Conservation (phyloP, 768 basidiomycete species). For the Boletus subcaerulescens region DNA sequence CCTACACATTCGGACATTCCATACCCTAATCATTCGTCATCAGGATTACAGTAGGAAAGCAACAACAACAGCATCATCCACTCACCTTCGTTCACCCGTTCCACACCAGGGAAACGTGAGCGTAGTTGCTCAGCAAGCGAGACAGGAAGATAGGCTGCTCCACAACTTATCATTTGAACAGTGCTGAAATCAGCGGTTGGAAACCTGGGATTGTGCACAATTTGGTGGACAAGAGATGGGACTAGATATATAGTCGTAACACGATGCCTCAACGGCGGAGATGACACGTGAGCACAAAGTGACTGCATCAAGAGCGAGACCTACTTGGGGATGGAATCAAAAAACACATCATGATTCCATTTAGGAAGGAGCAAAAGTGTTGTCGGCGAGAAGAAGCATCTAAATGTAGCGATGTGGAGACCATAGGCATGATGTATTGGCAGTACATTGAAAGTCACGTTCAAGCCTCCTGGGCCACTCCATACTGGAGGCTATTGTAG, state of each 20-base stretch:
- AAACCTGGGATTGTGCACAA: slow-evolving; percentile 52
- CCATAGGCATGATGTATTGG: slow-evolving; percentile 71
- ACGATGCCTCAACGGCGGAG: slow-evolving; percentile 43
- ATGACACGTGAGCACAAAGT: not conserved
- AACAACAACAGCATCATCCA: not conserved
- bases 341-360: slow-evolving; percentile 54
- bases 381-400: slow-evolving; percentile 41
- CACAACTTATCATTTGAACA: slow-evolving; percentile 42
- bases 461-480: slow-evolving; percentile 42
- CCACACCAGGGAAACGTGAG: slow-evolving; percentile 34
- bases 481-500: slow-evolving; percentile 37
- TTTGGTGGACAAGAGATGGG: slow-evolving; percentile 64
- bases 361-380: slow-evolving; percentile 55
- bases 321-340: slow-evolving; percentile 59
- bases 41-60: not conserved
- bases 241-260: slow-evolving; percentile 50
- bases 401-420: slow-evolving; percentile 51
- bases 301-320: slow-evolving; percentile 8
- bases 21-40: slow-evolving; percentile 45
- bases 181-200: slow-evolving; percentile 51
- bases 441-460: slow-evolving; percentile 53
- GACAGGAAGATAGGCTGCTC: slow-evolving; percentile 68
- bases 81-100: slow-evolving; percentile 46
- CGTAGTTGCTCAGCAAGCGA: slow-evolving; percentile 45
- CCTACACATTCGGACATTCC: slow-evolving; percentile 70